Evolutionary conservation across 192 early-diverging fungal genomes (phyloP).

Genomic region (Backusella psychrophila): DNA sequence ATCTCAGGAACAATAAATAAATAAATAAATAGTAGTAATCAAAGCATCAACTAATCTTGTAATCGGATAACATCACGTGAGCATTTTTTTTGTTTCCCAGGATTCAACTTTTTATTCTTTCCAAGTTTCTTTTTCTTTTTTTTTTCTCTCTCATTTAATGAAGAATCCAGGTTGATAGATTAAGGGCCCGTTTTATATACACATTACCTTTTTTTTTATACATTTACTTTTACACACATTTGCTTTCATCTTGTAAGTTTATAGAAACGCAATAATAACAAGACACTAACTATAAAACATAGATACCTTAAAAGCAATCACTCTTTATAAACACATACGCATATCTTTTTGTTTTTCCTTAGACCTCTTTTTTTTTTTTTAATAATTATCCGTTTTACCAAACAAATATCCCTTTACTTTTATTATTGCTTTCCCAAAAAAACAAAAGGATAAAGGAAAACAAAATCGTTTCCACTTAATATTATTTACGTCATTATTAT

Average conservation of each 20-base stretch:
- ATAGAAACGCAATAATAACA: background rate
- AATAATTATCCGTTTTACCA: no score
- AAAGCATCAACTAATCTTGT: no score
- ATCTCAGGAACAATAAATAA: background rate
- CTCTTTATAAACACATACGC: no score
- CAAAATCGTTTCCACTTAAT: background rate
- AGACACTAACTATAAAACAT: no score
- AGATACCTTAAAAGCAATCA: no score
- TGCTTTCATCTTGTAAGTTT: background rate
- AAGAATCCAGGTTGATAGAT: conserved; percentile 12
- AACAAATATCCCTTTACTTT: background rate
- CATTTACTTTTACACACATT: background rate
- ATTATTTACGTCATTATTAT: background rate
- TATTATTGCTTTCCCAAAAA: background rate
- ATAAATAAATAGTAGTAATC: no score
- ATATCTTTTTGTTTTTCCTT: no score
- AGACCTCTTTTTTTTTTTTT: no score
- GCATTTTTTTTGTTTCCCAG: background rate
- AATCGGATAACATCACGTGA: background rate
- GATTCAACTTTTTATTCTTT: background rate
- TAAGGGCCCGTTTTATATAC: background rate
- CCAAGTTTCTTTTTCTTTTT: background rate
- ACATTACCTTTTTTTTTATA: background rate
- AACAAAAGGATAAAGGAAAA: background rate
- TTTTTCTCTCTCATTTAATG: background rate